Evolutionary conservation across 371 early-diverging fungal species (phyloP), one percentile per base, ranked within the genome.

Genomic region (Lichtheimia hyalospora): DNA sequence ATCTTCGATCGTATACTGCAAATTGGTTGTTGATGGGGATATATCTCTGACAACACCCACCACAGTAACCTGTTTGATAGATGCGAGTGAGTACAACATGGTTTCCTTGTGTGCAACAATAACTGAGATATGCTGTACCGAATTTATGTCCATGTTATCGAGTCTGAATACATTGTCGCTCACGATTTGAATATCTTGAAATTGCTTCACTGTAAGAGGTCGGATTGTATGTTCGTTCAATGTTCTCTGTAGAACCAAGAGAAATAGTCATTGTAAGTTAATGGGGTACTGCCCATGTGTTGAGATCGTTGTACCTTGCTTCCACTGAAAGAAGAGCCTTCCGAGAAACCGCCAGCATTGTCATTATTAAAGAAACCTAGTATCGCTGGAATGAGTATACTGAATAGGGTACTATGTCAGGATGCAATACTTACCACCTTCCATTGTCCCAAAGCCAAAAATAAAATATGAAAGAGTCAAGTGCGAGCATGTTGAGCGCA

Each of bases 141-240:
- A 82, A 56, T 80, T 78, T 39, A 91, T 58, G 52, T 90, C 90
- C 12, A 75, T 69, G 51, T 76, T 80, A 68, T 93, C 92, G 12
- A 94, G 68, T 28, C 57, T 67, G 25, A 86, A 77, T 0, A 74
- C 77, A 21, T 66, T 63, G 55, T 92, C 93, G 34, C 79, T 69
- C 16, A 65, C 61, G 16, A 69, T 61, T 2, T 62, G 61, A 3
- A 84, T 77, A 20, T 62, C 69, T 3, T 62, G 49, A n/a, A 93
- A 73, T 64, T 90, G 91, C 62, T 87, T 87, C 54, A 92, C 73
- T 16, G 92, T 90, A 39, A 93, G 83, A 4, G 93, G 89, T 51
- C 91, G 80, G 14, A 92, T 66, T 0, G 81, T 74, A 50, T 81
- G 72, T 43, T 77, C 78, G 20, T 70, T 66, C 60, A 69, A 61